Evolutionary conservation across 257 asterid genomes (phyloP).

Genomic region (Perilla frutescens): DNA sequence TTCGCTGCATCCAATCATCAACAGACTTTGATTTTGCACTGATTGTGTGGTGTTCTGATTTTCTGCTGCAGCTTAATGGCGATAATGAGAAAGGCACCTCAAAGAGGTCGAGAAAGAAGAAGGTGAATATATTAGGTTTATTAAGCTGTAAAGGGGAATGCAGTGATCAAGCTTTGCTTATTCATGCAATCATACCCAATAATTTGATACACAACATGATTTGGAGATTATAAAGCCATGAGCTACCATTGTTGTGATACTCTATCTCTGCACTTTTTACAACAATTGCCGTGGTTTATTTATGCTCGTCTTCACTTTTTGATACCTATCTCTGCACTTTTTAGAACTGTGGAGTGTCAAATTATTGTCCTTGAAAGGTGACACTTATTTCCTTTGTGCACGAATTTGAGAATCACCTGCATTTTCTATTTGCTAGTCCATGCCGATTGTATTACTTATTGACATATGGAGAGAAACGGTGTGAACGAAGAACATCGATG

Average conservation of each 20-base stretch:
- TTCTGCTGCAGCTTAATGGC: slow-evolving; percentile 50
- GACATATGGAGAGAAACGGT: not conserved
- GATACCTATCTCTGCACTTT: not conserved
- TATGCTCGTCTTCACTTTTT: not conserved
- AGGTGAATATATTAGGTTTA: slow-evolving; percentile 46
- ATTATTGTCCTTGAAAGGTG: not conserved
- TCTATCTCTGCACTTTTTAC: too few species aligned
- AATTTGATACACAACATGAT: not conserved
- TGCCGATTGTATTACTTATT: not conserved
- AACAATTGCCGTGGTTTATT: not conserved
- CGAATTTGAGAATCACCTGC: not conserved
- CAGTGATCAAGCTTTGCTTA: not conserved
- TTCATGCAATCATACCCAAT: not conserved
- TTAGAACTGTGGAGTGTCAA: slow-evolving; percentile 14
- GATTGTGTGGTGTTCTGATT: slow-evolving; percentile 12
- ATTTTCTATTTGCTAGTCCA: not conserved
- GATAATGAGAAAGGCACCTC: slow-evolving; percentile 43
- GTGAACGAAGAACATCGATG: not conserved
- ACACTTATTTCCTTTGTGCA: not conserved
- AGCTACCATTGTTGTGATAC: not conserved
- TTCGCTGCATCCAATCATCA: not conserved
- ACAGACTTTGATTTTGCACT: not conserved
- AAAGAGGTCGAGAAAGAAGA: slow-evolving; percentile 76
- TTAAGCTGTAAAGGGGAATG: not conserved
- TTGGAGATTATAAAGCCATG: not conserved